Base-by-base conservation (phyloP, 2,329 filamentous ascomycete genomes). In the Diaporthe batatas region DNA sequence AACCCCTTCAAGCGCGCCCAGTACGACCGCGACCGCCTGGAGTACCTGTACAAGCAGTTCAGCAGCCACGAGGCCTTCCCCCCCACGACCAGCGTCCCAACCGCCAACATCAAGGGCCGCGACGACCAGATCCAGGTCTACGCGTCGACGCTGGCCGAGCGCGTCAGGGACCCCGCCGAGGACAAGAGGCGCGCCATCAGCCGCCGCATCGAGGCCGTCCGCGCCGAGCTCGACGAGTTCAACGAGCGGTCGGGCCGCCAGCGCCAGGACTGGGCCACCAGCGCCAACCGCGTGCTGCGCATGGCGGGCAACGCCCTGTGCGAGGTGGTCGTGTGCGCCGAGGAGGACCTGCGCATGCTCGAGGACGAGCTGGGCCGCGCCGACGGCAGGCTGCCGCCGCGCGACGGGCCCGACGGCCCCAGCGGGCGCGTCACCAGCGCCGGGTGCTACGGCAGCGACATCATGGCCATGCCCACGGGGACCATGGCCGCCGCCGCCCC, bases 1-100 rank as follows among this genome's bases (percentile, higher is more conserved):
- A 72, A 73, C 39, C 71, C 65, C 3, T 55, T 51, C 70, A 72
- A 73, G 67, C 58, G 73, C 12, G 70, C 73, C 2, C 73, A 74
- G 64, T 74, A 74, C 36, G 73, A 74, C 44, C 73, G 73, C 58
- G 73, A 74, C 71, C 73, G 73, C 3, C 44, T 74, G 10, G 53
- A 73, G 34, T 70, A 73, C 59, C 71, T 74, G 6, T 73, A 74
- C 65, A 55, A 6, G n/a, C 64, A 58, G n/a, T 65, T 73, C 18
- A 54, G 42, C 47, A 29, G 5, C 18, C 62, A 72, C 49, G 72
- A 69, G 7, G 25, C 47, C 11, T 73, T 73, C 69, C 70, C 68
- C 10, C 18, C 64, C 2, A 36, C 34, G 2, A 11, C 57, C 14
- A 42, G 34, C 54, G 18, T 34, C n/a, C 68, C 57, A 1, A 1